phyloP scores from a whole-genome alignment of 768 basidiomycete genomes.

The Fistulinella prunicolor region DNA sequence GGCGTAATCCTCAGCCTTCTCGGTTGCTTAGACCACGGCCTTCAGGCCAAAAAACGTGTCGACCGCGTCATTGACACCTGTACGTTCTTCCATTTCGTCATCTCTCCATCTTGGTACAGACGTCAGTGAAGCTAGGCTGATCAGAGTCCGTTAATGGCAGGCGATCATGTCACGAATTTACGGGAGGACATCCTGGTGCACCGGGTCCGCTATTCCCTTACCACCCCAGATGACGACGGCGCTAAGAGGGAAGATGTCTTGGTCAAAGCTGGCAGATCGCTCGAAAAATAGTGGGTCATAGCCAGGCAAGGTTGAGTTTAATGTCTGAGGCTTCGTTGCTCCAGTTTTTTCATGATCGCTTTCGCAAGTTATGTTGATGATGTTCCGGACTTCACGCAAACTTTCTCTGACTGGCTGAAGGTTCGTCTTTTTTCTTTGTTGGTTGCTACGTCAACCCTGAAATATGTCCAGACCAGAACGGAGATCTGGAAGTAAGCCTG shows the following conservation, averaged over 20 bases:
- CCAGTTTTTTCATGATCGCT: conserved; percentile 89
- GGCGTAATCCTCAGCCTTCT: conserved; percentile 87
- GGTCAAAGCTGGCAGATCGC: conserved; percentile 64
- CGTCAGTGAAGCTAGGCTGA: conserved; percentile 6
- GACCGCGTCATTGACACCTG: conserved; percentile 84
- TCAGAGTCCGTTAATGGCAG: conserved; percentile 36
- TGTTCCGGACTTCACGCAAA: conserved; percentile 57
- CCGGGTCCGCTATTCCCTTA: conserved; percentile 83
- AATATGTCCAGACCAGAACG: conserved; percentile 54
- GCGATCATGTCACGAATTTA: conserved; percentile 88
- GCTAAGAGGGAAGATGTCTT: conserved; percentile 50
- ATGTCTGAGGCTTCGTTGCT: not conserved
- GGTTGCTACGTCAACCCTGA: not conserved
- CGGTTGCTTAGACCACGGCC: conserved; percentile 88
- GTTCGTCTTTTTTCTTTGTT: conserved; percentile 34
- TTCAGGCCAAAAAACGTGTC: conserved; percentile 82
- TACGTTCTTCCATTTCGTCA: conserved; percentile 25
- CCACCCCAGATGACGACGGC: conserved; percentile 66
- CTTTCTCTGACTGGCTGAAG: conserved; percentile 87
- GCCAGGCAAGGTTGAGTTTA: not conserved
- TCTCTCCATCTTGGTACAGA: not conserved
- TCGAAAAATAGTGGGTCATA: conserved; percentile 85
- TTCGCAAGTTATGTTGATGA: conserved; percentile 88
- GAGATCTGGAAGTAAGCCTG: conserved; percentile 88
- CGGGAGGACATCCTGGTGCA: conserved; percentile 84